Conservation (phyloP, 495 filamentous ascomycete species). For the Penicillium waksmanii region DNA sequence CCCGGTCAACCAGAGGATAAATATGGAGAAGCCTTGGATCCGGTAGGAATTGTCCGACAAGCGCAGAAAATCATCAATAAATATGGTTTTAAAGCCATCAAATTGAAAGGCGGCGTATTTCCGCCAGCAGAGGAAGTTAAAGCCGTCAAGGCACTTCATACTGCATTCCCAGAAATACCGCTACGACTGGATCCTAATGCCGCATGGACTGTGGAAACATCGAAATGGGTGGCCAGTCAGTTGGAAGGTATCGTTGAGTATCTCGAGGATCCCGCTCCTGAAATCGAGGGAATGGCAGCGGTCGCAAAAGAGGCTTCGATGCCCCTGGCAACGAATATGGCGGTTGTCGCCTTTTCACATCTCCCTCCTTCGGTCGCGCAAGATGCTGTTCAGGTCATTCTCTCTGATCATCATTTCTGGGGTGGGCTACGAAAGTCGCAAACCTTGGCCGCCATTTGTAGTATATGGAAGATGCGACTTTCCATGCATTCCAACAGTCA, state of each 20-base stretch:
- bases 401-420: conserved; percentile 11
- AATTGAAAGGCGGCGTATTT: conserved; percentile 6
- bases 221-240: conserved; percentile 1
- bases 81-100: conserved; percentile 7
- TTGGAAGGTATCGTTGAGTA: conserved; percentile 10
- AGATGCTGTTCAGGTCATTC: conserved; percentile 6
- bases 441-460: conserved; percentile 6
- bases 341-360: conserved; percentile 9
- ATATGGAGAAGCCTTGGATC: conserved; percentile 7
- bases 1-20: conserved; percentile 7
- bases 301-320: conserved; percentile 6
- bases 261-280: conserved; percentile 5
- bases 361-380: conserved; percentile 3
- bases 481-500: conserved; percentile 11
- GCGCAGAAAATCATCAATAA: conserved; percentile 1
- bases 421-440: conserved; percentile 6
- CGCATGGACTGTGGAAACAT: conserved; percentile 7
- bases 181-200: conserved; percentile 9
- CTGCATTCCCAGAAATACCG: conserved; percentile 1
- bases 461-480: conserved; percentile 6
- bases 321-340: conserved; percentile 12
- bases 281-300: conserved; percentile 9
- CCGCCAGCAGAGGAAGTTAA: conserved; percentile 5
- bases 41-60: conserved; percentile 1
- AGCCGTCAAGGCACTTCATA: conserved; percentile 7